phyloP scores from a whole-genome alignment of 345 rosid genomes.

The Euphorbia lathyris region DNA sequence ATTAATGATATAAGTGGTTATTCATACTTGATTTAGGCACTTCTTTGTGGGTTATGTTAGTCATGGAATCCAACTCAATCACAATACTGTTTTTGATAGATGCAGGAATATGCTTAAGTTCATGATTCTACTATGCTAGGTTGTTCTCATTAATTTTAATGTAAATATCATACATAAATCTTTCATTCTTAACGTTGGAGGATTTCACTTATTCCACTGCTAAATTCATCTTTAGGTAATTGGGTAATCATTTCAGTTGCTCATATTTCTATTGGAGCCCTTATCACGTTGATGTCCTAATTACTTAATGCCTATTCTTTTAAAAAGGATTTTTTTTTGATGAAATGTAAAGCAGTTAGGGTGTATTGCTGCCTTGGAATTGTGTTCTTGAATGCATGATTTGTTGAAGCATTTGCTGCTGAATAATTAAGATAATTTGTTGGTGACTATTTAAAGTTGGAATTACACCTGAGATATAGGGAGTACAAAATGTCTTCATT shows the following conservation, averaged over 20 bases:
- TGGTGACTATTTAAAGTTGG: neutral
- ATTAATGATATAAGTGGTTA: neutral
- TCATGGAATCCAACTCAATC: neutral
- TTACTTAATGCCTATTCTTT: neutral
- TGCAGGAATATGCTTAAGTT: neutral
- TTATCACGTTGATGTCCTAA: neutral
- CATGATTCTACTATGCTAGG: neutral
- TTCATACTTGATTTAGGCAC: neutral
- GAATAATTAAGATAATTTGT: neutral
- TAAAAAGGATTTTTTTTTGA: neutral
- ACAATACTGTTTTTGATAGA: neutral
- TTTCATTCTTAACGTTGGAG: neutral
- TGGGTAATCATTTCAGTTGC: neutral
- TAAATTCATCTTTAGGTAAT: neutral
- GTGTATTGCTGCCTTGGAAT: neutral
- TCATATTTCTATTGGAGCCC: neutral
- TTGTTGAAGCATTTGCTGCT: conserved; percentile 1
- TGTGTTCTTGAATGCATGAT: neutral
- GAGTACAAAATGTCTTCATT: neutral
- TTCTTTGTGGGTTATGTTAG: neutral
- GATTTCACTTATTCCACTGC: neutral
- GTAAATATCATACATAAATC: neutral
- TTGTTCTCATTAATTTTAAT: neutral
- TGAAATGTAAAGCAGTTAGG: neutral
- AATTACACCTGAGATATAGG: neutral